Percentiles rank a stretch among this genome's conserved stretches.
phyloP scores from a whole-genome alignment of 1,139 yeast genomes.

The Yamadazyma atlantica region DNA sequence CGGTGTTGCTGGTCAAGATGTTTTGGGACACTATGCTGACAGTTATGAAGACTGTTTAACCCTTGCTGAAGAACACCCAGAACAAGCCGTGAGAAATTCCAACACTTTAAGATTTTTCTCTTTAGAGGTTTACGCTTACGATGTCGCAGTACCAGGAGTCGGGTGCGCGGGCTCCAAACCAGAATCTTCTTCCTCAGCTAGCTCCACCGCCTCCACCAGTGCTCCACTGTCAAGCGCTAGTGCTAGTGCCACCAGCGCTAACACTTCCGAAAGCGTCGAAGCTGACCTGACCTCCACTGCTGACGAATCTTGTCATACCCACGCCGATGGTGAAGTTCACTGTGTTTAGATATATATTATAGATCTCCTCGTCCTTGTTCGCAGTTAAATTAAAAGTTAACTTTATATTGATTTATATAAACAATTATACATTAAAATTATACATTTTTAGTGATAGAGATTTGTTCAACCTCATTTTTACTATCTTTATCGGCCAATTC shows the following conservation, averaged over 20 bases:
- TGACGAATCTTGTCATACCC: slow-evolving; percentile 26
- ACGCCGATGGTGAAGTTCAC: slow-evolving; percentile 20
- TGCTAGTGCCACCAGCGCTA: slow-evolving; percentile 3
- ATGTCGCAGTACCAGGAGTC: slow-evolving; percentile 20
- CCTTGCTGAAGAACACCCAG: slow-evolving; percentile 14
- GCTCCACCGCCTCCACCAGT: no score
- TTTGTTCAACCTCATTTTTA: not conserved
- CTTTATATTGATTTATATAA: no score
- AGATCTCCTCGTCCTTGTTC: no score
- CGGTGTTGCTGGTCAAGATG: slow-evolving; percentile 17
- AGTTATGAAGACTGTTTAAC: slow-evolving; percentile 22
- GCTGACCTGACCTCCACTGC: no score
- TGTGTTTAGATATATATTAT: slow-evolving; percentile 13
- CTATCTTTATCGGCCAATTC: not conserved
- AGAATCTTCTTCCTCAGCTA: slow-evolving; percentile 5
- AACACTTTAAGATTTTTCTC: slow-evolving; percentile 20
- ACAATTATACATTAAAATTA: no score
- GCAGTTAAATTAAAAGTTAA: no score
- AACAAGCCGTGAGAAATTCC: slow-evolving; percentile 18
- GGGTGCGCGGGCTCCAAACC: slow-evolving; percentile 18
- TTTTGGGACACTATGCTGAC: slow-evolving; percentile 22
- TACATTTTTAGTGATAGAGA: not conserved
- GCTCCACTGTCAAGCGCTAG: no score
- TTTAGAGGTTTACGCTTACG: slow-evolving; percentile 22
- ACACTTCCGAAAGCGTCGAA: no score